phyloP scores from a whole-genome alignment of 225 moss, liverwort and hornwort genomes.

The Climacium dendroides region DNA sequence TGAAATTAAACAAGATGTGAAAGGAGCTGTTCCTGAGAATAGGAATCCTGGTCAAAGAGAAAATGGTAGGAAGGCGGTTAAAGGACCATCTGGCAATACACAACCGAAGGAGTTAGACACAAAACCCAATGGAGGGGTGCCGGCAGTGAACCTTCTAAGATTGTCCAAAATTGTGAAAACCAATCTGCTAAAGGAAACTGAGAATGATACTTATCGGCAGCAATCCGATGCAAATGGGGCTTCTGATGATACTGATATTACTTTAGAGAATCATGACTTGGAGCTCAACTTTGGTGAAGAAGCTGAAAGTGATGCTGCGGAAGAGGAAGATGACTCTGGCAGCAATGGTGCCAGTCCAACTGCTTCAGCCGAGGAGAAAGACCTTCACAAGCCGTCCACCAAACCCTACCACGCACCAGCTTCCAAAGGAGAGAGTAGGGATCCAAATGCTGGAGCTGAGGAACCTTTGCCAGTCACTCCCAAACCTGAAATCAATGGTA shows the following conservation, averaged over 20 bases:
- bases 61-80: constrained; percentile 33
- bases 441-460: background rate
- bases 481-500: constrained; percentile 18
- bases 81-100: background rate
- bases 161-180: constrained; percentile 93
- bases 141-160: constrained; percentile 55
- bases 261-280: constrained; percentile 70
- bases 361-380: constrained; percentile 27
- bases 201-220: constrained; percentile 77
- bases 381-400: constrained; percentile 7
- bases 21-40: constrained; percentile 35
- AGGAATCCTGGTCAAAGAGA: constrained; percentile 16
- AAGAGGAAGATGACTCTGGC: constrained; percentile 53
- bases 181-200: constrained; percentile 77
- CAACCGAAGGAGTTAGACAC: constrained; percentile 37
- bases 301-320: constrained; percentile 52
- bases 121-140: constrained; percentile 36
- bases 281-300: constrained; percentile 88
- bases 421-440: constrained; percentile 13
- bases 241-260: constrained; percentile 56
- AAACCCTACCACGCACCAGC: constrained; percentile 6
- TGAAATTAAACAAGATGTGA: constrained; percentile 25
- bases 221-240: constrained; percentile 20
- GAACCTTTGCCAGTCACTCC: constrained; percentile 21
- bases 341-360: constrained; percentile 24